Base-by-base conservation (phyloP, 2,329 filamentous ascomycete species). In the Epichloe elymi region DNA sequence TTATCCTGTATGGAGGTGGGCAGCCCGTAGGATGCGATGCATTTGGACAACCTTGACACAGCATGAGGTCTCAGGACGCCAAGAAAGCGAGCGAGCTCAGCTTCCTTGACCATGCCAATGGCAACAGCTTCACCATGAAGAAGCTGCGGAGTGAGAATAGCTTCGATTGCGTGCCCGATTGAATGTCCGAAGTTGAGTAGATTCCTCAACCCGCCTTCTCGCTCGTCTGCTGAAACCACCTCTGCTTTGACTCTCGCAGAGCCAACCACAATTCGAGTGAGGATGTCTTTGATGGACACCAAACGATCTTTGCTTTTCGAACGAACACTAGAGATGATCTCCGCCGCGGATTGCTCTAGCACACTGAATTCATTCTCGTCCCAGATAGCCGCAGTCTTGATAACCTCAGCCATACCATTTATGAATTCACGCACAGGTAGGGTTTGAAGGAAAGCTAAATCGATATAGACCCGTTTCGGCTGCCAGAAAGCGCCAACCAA, bases 91-190 rank as follows among this genome's bases (percentile, higher is more conserved):
- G 93, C 88, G 51, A 98, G 73, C 66, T 97, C 93, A 11, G 91
- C 93, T 68, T 98, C 93, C 66, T 94, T 95, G 53, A 97, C 87
- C 93, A 98, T 98, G 26, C 93, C 93, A 59, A 98, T 95, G 20
- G 93, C 88, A 11, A 98, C 91, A 56, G 87, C 89, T 65, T 98
- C 93, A 54, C 93, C 93, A 62, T 98, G 93, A 6, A 98, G 79
- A 38, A 98, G 82, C 67, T 98, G 91, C 0, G 93, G 93, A 0
- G 94, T 95, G 41, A 97, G 75, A 44, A 98, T 89, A 30, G 93
- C 93, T 70, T 98, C 93, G 60, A 91, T 89, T 17, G 93, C 93
- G 68, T 98, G 93, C 14, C 93, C 93, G 58, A 98, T 97, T 1
- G 93, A 97, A 66, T 98, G 93, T 35, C 93, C 93, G 69, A 96